phyloP scores from a whole-genome alignment of 2,329 filamentous ascomycete genomes.

The Trichophyton mentagrophytes region DNA sequence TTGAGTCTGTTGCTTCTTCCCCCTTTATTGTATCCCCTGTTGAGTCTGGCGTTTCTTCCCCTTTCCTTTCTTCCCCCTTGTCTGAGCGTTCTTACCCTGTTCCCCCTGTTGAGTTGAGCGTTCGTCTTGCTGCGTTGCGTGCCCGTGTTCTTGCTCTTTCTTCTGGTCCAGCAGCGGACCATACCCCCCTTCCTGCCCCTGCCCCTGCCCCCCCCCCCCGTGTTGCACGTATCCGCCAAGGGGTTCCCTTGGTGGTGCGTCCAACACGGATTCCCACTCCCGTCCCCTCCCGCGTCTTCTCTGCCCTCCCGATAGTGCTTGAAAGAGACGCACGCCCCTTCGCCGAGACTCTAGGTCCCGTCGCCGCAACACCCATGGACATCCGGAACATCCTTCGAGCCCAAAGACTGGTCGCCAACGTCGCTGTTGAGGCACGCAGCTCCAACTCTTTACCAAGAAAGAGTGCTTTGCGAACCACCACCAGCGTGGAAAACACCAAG shows the following conservation, averaged over 20 bases:
- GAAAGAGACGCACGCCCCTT: background rate
- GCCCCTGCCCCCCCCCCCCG: background rate
- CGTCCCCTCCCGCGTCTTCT: background rate
- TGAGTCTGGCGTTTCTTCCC: constrained; percentile 5
- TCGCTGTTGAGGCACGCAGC: constrained; percentile 1
- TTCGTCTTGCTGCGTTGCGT: background rate
- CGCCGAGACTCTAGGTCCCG: background rate
- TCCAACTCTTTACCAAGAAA: constrained; percentile 8
- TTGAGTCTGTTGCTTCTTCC: constrained; percentile 5
- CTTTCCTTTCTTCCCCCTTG: constrained; percentile 6
- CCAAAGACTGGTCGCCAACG: constrained; percentile 1
- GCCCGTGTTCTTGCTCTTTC: background rate
- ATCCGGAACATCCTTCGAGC: background rate
- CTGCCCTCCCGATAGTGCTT: background rate
- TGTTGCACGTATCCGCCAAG: background rate
- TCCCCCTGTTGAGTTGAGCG: background rate
- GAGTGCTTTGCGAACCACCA: constrained; percentile 8
- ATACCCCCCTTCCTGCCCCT: background rate
- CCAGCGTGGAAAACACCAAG: constrained; percentile 7
- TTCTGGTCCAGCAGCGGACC: background rate
- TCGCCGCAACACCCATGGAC: background rate
- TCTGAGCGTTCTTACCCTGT: constrained; percentile 6
- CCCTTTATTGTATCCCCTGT: constrained; percentile 7
- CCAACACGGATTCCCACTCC: background rate
- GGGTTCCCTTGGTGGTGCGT: background rate